phyloP scores from a whole-genome alignment of 805 yeast species.

The Starmerella etchellsii region DNA sequence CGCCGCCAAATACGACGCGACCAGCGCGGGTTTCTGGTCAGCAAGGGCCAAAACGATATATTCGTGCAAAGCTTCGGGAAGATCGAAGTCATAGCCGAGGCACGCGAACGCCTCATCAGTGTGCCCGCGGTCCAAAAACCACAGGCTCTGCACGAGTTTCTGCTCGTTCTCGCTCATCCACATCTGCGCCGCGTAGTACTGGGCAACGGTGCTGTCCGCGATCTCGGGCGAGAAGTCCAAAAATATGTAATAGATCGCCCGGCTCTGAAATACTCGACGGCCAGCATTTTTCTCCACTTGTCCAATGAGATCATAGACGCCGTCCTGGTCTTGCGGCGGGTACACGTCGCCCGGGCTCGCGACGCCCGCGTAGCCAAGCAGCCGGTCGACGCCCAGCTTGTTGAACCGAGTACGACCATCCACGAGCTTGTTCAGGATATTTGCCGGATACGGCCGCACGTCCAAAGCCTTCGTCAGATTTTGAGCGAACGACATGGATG shows the following conservation, averaged over 20 bases:
- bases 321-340: slow-evolving; percentile 11
- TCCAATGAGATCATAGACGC: slow-evolving; percentile 4
- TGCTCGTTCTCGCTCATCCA: slow-evolving; percentile 15
- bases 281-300: slow-evolving; percentile 2
- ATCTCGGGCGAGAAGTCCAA: slow-evolving; percentile 8
- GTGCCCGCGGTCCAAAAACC: slow-evolving; percentile 13
- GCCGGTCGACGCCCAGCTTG: slow-evolving; percentile 13
- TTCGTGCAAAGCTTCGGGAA: slow-evolving; percentile 6
- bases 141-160: slow-evolving; percentile 10
- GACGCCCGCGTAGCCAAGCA: slow-evolving; percentile 8
- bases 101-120: slow-evolving; percentile 6
- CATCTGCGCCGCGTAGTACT: slow-evolving; percentile 13
- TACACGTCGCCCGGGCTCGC: slow-evolving; percentile 3
- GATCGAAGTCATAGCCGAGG: slow-evolving; percentile 14
- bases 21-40: slow-evolving; percentile 2
- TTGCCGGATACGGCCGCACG: slow-evolving; percentile 4
- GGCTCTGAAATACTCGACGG: not conserved
- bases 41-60: slow-evolving; percentile 9
- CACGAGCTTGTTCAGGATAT: slow-evolving; percentile 1
- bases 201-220: slow-evolving; percentile 6
- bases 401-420: slow-evolving; percentile 1
- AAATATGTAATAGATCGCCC: slow-evolving; percentile 13
- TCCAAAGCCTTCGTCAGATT: slow-evolving; percentile 11
- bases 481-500: slow-evolving; percentile 19
- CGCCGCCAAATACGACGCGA: slow-evolving; percentile 8